These are phyloP conservation scores for Ensete glaucum DNA, from an alignment of 176 grass and related monocot species.

Conservation along the genomic window DNA sequence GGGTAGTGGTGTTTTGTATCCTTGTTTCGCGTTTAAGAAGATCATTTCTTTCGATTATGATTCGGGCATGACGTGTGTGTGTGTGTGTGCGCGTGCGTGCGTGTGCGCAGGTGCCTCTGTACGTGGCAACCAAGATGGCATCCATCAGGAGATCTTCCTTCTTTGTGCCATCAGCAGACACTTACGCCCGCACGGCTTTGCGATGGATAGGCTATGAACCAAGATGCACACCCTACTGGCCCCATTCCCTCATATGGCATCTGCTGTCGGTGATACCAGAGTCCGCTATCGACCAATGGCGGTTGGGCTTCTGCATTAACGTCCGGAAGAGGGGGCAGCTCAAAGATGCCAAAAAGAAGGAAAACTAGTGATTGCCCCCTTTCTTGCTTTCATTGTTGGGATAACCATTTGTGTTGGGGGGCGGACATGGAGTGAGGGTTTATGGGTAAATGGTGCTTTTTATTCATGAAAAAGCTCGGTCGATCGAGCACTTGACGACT, in stretches of 20 bases:
- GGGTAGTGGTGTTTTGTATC: too few relatives aligned
- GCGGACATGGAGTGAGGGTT: too few relatives aligned
- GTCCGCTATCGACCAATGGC: constrained; percentile 12
- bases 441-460: too few relatives aligned
- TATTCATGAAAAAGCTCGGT: too few relatives aligned
- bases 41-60: neutral
- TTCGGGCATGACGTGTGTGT: neutral
- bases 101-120: constrained; percentile 22
- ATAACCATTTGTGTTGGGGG: too few relatives aligned
- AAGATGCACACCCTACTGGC: constrained; percentile 32
- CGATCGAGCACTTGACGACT: too few relatives aligned
- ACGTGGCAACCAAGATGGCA: constrained; percentile 39
- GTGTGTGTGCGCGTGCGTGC: too few relatives aligned
- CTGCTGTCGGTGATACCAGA: constrained; percentile 31
- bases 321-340: constrained; percentile 20
- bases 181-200: constrained; percentile 33
- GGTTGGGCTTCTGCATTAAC: constrained; percentile 17
- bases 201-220: constrained; percentile 37
- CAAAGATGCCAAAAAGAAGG: constrained; percentile 17
- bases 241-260: constrained; percentile 40
- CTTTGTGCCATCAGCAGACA: constrained; percentile 25
- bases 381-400: too few relatives aligned
- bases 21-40: neutral
- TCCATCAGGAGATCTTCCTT: neutral
- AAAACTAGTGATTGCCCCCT: neutral